Base-by-base conservation (phyloP, 2,329 filamentous ascomycete species). In the Verticillium tricorpus region DNA sequence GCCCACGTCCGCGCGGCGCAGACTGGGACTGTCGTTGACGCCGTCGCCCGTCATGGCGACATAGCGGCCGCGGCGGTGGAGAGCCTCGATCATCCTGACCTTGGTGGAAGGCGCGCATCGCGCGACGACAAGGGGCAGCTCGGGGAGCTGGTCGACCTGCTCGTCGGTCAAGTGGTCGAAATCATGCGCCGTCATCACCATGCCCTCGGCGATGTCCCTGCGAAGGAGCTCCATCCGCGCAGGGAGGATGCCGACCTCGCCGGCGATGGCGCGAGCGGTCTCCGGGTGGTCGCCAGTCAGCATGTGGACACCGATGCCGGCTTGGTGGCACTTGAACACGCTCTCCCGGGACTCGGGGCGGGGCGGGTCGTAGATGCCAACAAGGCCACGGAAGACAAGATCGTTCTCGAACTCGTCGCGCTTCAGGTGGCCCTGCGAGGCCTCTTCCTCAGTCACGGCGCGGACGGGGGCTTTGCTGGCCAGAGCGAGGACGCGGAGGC, bases 71-170 rank as follows among this genome's bases (percentile, higher is more conserved):
- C 87, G 82, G 22, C 88, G 81, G 69, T 90, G 88, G 19, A 91
- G 79, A n/a, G 88, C 88, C 62, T 89, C 86, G 61, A 91, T 89
- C 88, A 91, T 91, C 54, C 87, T 83, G 11, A 90, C 88, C 69
- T 91, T 91, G 3, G 89, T 91, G 31, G 83, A 82, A 0, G 89
- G 89, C 1, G 87, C 85, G 68, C 88, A 91, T n/a, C 89, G 82
- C 32, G 88, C 88, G 50, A 90, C 85, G 2, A 90, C 88, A 2
- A 90, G 76, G 1, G 88, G 88, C 2, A 90, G 73, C 8, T 86
- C 79, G 0, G 85, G 85, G 3, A 90, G 79, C 0, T 72, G 70
- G 62, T 91, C 88, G 19, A 90, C 84, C 66, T 90, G 78, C 0
- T 81, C 79, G 54, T 90, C 85, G 0, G 80, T 79, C 9, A 90